Evolutionary conservation across 352 stramenopile species (phyloP).

Genomic region (Salisapilia sapeloensis): DNA sequence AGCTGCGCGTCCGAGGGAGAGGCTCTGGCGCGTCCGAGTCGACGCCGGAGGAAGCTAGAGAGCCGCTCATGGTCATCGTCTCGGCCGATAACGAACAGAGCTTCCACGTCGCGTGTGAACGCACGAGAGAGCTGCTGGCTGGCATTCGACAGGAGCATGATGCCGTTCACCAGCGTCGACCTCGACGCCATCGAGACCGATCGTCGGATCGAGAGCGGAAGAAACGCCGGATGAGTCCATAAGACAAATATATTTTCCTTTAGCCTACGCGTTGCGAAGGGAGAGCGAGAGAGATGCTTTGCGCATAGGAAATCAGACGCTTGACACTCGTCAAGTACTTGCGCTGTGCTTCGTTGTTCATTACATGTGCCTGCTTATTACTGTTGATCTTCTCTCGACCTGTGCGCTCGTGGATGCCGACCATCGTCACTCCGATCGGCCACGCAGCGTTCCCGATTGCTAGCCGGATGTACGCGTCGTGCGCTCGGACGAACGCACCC

Average conservation of each 20-base stretch:
- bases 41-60: slow-evolving; percentile 40
- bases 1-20: slow-evolving; percentile 70
- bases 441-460: slow-evolving; percentile 96
- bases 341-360: slow-evolving; percentile 97
- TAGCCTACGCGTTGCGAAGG: slow-evolving; percentile 78
- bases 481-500: slow-evolving; percentile 89
- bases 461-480: slow-evolving; percentile 96
- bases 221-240: slow-evolving; percentile 1
- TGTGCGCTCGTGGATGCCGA: slow-evolving; percentile 95
- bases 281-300: slow-evolving; percentile 75
- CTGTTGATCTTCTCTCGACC: slow-evolving; percentile 92
- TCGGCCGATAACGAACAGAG: slow-evolving; percentile 76
- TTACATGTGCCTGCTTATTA: slow-evolving; percentile 98
- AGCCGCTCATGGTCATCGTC: slow-evolving; percentile 71
- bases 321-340: slow-evolving; percentile 99
- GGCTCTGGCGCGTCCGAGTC: slow-evolving; percentile 68
- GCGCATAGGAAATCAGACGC: slow-evolving; percentile 93
- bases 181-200: slow-evolving; percentile 5
- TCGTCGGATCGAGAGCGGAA: slow-evolving; percentile 5
- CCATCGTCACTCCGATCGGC: slow-evolving; percentile 98
- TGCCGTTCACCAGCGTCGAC: slow-evolving; percentile 28
- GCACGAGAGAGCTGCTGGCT: slow-evolving; percentile 42
- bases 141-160: slow-evolving; percentile 67
- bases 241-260: no score
- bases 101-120: slow-evolving; percentile 57